Percentiles rank a stretch among this genome's conserved stretches.
Evolutionary conservation across 1,139 yeast genomes (phyloP).

Genomic region (Taphrina deformans): DNA sequence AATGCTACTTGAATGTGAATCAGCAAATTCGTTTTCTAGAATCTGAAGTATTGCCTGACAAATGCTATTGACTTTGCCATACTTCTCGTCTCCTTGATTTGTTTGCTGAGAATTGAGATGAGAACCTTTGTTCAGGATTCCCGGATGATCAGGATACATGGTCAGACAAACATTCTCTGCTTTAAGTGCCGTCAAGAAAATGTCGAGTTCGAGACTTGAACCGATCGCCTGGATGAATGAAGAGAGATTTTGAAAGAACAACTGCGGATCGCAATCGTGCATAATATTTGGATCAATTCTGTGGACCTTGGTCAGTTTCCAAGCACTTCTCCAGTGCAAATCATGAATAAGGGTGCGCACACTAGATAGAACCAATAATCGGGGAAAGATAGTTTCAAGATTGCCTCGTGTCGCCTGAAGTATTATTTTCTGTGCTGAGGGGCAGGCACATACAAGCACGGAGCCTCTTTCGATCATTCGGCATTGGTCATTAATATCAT

Average conservation of each 20-base stretch:
- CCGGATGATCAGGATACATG: slow-evolving; percentile 72
- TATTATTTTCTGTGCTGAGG: slow-evolving; percentile 77
- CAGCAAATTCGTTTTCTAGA: slow-evolving; percentile 54
- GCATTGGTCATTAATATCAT: slow-evolving; percentile 63
- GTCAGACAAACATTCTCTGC: slow-evolving; percentile 85
- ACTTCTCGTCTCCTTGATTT: not conserved
- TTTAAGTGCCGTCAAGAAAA: slow-evolving; percentile 58
- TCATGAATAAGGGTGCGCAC: slow-evolving; percentile 68
- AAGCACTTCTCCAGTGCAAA: slow-evolving; percentile 66
- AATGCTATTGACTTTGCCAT: slow-evolving; percentile 69
- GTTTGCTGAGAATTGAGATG: not conserved
- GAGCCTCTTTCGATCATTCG: slow-evolving; percentile 93
- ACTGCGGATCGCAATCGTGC: slow-evolving; percentile 78
- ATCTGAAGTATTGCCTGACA: slow-evolving; percentile 69
- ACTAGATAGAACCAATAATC: slow-evolving; percentile 84
- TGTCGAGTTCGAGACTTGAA: slow-evolving; percentile 73
- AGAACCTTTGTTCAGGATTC: not conserved
- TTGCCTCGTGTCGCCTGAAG: slow-evolving; percentile 97
- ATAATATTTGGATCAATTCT: slow-evolving; percentile 86
- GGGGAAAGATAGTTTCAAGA: slow-evolving; percentile 86
- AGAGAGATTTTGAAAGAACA: slow-evolving; percentile 64
- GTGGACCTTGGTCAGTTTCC: slow-evolving; percentile 80
- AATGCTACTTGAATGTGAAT: slow-evolving; percentile 69
- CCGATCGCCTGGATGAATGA: slow-evolving; percentile 70
- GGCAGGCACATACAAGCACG: slow-evolving; percentile 71